Evolutionary conservation across 192 early-diverging fungal species (phyloP).

Genomic region (Linnemannia elongata): DNA sequence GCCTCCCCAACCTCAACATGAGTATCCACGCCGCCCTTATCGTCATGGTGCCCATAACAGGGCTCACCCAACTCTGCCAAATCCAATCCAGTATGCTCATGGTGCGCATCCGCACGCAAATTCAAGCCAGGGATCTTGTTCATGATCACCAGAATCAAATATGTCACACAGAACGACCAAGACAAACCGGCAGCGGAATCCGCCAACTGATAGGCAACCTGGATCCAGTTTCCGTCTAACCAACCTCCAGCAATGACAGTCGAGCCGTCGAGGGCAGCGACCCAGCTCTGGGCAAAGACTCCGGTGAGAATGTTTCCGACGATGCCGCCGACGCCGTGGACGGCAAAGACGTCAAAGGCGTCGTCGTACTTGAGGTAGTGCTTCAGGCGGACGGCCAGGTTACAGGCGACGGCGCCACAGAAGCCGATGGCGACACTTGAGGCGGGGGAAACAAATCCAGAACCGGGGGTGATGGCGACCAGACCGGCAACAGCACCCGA

Average conservation of each 20-base stretch:
- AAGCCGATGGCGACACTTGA: conserved; percentile 88
- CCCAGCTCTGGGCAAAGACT: conserved; percentile 85
- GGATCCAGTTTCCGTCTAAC: conserved; percentile 73
- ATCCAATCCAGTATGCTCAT: conserved; percentile 81
- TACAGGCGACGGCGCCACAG: conserved; percentile 80
- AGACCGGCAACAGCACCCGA: conserved; percentile 94
- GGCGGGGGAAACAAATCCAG: conserved; percentile 89
- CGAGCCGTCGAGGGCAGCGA: conserved; percentile 79
- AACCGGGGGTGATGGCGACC: conserved; percentile 93
- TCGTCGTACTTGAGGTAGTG: conserved; percentile 90
- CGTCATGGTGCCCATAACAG: conserved; percentile 64
- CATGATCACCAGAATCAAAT: conserved; percentile 79
- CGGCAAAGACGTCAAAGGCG: conserved; percentile 92
- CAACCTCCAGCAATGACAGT: conserved; percentile 77
- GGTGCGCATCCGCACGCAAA: conserved; percentile 80
- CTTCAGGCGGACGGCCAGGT: conserved; percentile 88
- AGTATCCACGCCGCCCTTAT: conserved; percentile 56
- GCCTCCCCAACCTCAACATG: conserved; percentile 48
- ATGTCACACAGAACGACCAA: conserved; percentile 85
- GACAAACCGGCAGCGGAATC: conserved; percentile 76
- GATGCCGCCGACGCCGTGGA: conserved; percentile 89
- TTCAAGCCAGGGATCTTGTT: conserved; percentile 84
- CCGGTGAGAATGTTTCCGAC: conserved; percentile 92
- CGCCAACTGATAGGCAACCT: conserved; percentile 85
- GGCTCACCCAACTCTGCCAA: conserved; percentile 86